Evolutionary conservation across 2,329 filamentous ascomycete species (phyloP).

Genomic region (Curvularia sp.): DNA sequence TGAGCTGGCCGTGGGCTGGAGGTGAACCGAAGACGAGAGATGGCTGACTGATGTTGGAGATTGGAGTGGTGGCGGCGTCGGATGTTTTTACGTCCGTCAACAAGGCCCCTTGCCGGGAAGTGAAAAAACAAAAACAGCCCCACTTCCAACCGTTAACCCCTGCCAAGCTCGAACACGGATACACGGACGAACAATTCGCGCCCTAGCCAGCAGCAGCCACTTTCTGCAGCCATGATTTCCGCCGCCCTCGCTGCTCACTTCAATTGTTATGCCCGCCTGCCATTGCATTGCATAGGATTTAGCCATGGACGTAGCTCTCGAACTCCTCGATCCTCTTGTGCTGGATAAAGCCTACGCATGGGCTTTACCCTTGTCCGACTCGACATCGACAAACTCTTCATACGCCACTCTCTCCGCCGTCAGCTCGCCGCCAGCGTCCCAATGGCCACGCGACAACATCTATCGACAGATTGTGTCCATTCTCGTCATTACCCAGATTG

Average conservation of each 20-base stretch:
- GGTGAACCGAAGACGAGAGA: not conserved
- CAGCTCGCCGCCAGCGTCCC: slow-evolving; percentile 5
- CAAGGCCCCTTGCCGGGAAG: not conserved
- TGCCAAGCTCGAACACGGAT: slow-evolving; percentile 16
- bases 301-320: slow-evolving; percentile 16
- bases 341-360: slow-evolving; percentile 19
- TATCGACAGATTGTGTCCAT: slow-evolving; percentile 15
- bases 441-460: slow-evolving; percentile 19
- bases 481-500: slow-evolving; percentile 13
- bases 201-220: slow-evolving; percentile 7
- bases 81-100: not conserved
- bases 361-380: slow-evolving; percentile 7
- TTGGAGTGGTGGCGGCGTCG: not conserved
- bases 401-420: slow-evolving; percentile 4
- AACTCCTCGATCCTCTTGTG: slow-evolving; percentile 16
- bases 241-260: slow-evolving; percentile 10
- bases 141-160: slow-evolving; percentile 11
- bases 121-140: not conserved
- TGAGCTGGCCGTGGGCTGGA: not conserved
- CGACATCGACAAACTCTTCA: slow-evolving; percentile 6
- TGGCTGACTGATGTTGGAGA: not conserved
- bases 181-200: slow-evolving; percentile 4
- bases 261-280: slow-evolving; percentile 10
- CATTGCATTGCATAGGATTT: slow-evolving; percentile 11
- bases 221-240: slow-evolving; percentile 10